phyloP scores from a whole-genome alignment of 495 filamentous ascomycete genomes.

The Neurospora sp. region DNA sequence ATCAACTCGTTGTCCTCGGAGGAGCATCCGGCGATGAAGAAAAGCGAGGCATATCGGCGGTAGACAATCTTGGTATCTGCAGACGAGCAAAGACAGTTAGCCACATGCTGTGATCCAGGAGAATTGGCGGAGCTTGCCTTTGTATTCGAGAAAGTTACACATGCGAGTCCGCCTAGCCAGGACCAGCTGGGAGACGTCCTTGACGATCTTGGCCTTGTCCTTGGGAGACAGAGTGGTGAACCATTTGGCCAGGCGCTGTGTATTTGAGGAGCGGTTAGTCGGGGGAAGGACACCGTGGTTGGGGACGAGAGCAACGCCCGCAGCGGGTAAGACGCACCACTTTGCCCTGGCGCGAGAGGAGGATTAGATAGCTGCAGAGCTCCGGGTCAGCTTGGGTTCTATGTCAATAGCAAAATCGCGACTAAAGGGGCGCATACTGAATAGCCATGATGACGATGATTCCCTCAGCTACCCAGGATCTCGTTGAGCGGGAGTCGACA shows the following conservation, averaged over 20 bases:
- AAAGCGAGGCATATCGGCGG: conserved; percentile 95
- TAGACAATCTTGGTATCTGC: conserved; percentile 98
- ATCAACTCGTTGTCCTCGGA: conserved; percentile 96
- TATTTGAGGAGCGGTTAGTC: conserved; percentile 20
- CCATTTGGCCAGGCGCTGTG: conserved; percentile 95
- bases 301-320: conserved; percentile 27
- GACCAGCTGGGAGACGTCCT: conserved; percentile 97
- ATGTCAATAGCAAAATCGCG: neutral
- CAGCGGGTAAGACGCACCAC: conserved; percentile 59
- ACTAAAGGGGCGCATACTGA: conserved; percentile 23
- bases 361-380: conserved; percentile 75
- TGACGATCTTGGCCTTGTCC: conserved; percentile 99
- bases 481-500: neutral
- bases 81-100: conserved; percentile 8
- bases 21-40: conserved; percentile 96
- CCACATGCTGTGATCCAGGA: neutral
- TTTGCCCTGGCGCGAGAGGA: conserved; percentile 96
- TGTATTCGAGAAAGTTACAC: conserved; percentile 99
- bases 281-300: conserved; percentile 13
- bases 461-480: conserved; percentile 20
- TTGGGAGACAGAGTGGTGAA: conserved; percentile 96
- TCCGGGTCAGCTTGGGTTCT: conserved; percentile 6
- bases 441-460: conserved; percentile 36
- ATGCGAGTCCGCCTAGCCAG: conserved; percentile 91
- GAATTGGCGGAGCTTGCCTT: conserved; percentile 48